Evolutionary conservation across 2,329 filamentous ascomycete genomes (phyloP).

Genomic region (Epichloe scottii): DNA sequence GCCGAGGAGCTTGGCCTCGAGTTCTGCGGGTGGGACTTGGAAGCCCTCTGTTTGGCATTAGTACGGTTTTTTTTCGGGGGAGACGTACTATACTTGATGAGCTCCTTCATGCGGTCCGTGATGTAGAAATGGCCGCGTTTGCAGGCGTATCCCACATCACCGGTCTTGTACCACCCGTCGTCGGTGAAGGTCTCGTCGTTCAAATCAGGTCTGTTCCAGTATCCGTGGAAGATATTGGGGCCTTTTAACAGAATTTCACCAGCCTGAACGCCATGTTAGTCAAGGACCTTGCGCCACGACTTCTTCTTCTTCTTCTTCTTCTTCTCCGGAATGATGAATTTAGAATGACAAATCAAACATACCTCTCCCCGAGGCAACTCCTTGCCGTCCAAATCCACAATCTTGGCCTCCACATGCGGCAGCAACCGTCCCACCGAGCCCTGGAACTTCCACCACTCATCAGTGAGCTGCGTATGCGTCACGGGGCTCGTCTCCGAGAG

Average conservation of each 20-base stretch:
- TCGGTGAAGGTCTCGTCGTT: constrained; percentile 58
- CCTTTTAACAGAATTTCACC: constrained; percentile 68
- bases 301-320: not conserved
- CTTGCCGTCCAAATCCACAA: constrained; percentile 51
- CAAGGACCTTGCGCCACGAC: too few species aligned
- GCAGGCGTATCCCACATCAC: constrained; percentile 74
- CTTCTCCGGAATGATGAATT: not conserved
- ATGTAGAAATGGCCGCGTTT: constrained; percentile 74
- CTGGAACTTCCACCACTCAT: constrained; percentile 63
- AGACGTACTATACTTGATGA: constrained; percentile 37
- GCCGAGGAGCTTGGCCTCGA: constrained; percentile 37
- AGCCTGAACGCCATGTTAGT: constrained; percentile 1
- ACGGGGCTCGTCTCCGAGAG: constrained; percentile 77
- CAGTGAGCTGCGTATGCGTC: constrained; percentile 60
- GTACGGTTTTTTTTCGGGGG: constrained; percentile 8
- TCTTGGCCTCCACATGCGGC: constrained; percentile 69
- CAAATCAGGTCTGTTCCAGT: constrained; percentile 59
- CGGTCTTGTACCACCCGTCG: constrained; percentile 84
- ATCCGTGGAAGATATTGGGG: constrained; percentile 70
- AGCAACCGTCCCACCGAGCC: constrained; percentile 68
- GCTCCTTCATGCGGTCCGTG: constrained; percentile 72
- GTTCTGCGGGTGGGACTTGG: constrained; percentile 57
- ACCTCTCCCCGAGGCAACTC: constrained; percentile 42
- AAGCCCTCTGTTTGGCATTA: constrained; percentile 43
- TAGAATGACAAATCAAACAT: not conserved